Evolutionary conservation across 495 filamentous ascomycete genomes (phyloP).

Genomic region (Hypomontagnella monticulosa): DNA sequence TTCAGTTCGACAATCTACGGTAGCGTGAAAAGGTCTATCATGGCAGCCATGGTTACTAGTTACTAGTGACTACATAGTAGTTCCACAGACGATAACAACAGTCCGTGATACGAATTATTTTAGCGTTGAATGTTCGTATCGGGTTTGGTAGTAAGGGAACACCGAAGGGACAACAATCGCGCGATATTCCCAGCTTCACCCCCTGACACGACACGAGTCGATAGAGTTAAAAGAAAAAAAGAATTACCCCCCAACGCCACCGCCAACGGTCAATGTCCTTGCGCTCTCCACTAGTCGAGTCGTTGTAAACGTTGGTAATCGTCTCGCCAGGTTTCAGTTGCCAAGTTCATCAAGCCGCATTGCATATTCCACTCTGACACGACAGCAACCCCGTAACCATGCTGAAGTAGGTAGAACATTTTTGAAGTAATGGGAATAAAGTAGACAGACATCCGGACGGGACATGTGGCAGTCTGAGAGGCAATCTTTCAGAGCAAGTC

Average conservation of each 20-base stretch:
- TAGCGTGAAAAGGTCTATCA: too few species aligned
- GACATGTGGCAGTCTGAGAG: conserved; percentile 42
- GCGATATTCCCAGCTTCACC: conserved; percentile 9
- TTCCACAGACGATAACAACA: conserved; percentile 25
- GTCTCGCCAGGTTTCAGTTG: conserved; percentile 31
- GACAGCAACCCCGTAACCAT: background rate
- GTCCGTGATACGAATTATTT: conserved; percentile 26
- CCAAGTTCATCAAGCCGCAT: conserved; percentile 37
- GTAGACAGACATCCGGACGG: conserved; percentile 7
- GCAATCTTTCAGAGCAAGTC: background rate
- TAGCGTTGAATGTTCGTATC: conserved; percentile 27
- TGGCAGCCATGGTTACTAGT: conserved; percentile 1
- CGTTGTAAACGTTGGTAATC: conserved; percentile 9
- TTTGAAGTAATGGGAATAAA: background rate
- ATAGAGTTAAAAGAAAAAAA: background rate
- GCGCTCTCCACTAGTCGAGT: conserved; percentile 2
- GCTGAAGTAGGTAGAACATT: background rate
- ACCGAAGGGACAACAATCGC: too few species aligned
- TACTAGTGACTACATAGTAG: background rate
- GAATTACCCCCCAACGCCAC: background rate
- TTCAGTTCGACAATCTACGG: too few species aligned
- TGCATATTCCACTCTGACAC: conserved; percentile 33
- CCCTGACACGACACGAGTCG: conserved; percentile 20
- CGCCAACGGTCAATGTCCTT: background rate
- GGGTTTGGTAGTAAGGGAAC: background rate